Evolutionary conservation across 306 rosid genomes (phyloP).

Genomic region (Castanospermum australe): DNA sequence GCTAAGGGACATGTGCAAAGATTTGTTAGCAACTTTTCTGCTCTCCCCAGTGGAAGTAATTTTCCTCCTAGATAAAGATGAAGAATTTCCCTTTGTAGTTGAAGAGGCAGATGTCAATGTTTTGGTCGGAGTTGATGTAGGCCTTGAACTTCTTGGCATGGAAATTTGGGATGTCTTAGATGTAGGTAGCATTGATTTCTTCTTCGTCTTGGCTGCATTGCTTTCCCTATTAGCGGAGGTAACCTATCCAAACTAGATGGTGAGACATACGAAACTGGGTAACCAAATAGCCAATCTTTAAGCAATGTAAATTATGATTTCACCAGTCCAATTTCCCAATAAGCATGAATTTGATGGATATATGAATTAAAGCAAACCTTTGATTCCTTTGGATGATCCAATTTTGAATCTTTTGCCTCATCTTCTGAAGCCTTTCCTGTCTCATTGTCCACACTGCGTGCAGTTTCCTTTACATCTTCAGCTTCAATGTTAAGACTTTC

Average conservation of each 20-base stretch:
- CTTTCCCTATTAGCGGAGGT: conserved; percentile 46
- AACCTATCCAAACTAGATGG: conserved; percentile 48
- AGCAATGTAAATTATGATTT: conserved; percentile 9
- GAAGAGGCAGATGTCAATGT: conserved; percentile 44
- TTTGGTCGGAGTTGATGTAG: conserved; percentile 36
- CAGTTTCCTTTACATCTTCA: conserved; percentile 44
- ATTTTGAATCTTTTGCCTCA: conserved; percentile 44
- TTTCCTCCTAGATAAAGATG: conserved; percentile 50
- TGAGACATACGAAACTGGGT: conserved; percentile 14
- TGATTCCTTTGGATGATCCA: conserved; percentile 46
- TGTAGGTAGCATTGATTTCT: conserved; percentile 49
- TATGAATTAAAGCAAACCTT: conserved; percentile 48
- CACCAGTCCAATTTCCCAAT: neutral
- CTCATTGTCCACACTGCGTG: conserved; percentile 39
- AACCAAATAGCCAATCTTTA: conserved; percentile 12
- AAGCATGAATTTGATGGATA: conserved; percentile 20
- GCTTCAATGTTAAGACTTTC: conserved; percentile 38
- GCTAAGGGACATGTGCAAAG: conserved; percentile 67
- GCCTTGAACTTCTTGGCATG: conserved; percentile 59
- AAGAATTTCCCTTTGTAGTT: conserved; percentile 42
- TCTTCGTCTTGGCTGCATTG: conserved; percentile 50
- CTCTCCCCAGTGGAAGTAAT: conserved; percentile 40
- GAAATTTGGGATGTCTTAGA: conserved; percentile 53
- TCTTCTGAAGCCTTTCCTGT: conserved; percentile 42
- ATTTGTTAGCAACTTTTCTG: conserved; percentile 56